phyloP scores from a whole-genome alignment of 306 rosid genomes.

The Mucuna pruriens region DNA sequence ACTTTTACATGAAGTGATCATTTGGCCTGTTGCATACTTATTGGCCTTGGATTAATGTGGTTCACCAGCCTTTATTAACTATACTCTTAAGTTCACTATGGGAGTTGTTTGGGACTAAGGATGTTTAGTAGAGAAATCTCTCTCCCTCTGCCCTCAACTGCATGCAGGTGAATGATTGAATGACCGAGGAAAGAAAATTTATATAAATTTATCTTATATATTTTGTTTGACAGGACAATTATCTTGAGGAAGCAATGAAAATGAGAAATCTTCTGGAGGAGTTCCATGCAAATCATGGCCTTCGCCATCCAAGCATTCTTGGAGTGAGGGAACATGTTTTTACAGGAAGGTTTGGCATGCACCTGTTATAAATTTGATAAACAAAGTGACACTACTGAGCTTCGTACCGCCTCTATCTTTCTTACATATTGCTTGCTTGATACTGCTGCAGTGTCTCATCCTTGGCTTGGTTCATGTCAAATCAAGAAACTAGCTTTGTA shows the following conservation, averaged over 20 bases:
- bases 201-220: slow-evolving; percentile 6
- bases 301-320: slow-evolving; percentile 85
- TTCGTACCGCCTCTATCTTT: slow-evolving; percentile 26
- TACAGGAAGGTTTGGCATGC: slow-evolving; percentile 87
- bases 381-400: slow-evolving; percentile 14
- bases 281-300: slow-evolving; percentile 75
- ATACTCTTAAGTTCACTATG: not conserved
- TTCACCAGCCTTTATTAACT: not conserved
- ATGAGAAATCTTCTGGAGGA: slow-evolving; percentile 98
- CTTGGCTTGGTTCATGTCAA: slow-evolving; percentile 98
- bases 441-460: slow-evolving; percentile 89
- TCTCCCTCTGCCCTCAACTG: not conserved
- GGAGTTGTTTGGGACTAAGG: not conserved
- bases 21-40: not conserved
- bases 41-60: not conserved
- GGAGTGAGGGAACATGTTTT: slow-evolving; percentile 98
- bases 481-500: slow-evolving; percentile 99
- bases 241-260: slow-evolving; percentile 97
- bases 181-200: not conserved
- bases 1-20: not conserved
- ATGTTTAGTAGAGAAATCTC: slow-evolving; percentile 6
- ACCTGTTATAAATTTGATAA: not conserved
- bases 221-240: slow-evolving; percentile 72
- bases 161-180: slow-evolving; percentile 18
- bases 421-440: slow-evolving; percentile 37